Base-by-base conservation (phyloP, 352 stramenopile species). In the Globisporangium cylindrosporum region DNA sequence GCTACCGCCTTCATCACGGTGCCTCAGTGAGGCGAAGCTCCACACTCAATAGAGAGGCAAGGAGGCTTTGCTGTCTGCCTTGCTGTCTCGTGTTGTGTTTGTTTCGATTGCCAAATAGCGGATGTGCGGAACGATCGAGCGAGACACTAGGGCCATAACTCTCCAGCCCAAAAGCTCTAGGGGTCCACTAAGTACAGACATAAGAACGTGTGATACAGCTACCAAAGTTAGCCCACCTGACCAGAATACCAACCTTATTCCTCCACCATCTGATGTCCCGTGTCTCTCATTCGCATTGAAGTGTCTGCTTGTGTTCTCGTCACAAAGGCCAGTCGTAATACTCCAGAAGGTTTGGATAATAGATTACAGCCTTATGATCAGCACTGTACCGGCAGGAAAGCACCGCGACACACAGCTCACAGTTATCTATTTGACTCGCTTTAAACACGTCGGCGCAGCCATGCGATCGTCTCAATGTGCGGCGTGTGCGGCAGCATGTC, bases 401-500 rank as follows among this genome's bases (percentile, higher is more conserved):
- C 25, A n/a, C 6, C 46, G 10, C 20, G 18, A 53, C 9, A n/a
- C 2, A 53, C 46, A n/a, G 7, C 20, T 53, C 20, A 20, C 3
- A 24, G 15, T n/a, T 53, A 53, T 20, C 46, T 27, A 20, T 2
- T 54, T 20, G 24, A 54, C 7, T 54, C 46, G 14, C 18, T 53
- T 53, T 29, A 8, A 1, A 18, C 48, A 22, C 72, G 66, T 32
- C 73, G 74, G 55, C 77, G 72, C 8, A 92, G 79, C 82, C 81
- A 92, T 15, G 84, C 84, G 34, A 94, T 81, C 4, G 85, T 92
- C 68, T 94, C 86, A 25, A 91, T 84, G 62, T 94, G 86, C 9
- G 84, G 84, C 18, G 86, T 94, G 59, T 94, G 84, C 9, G 86
- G 86, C 24, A 94, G 75, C 86, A 92, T 92, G 56, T 94, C 86